These are phyloP conservation scores for Filobasidium wieringae DNA, from an alignment of 768 basidiomycete genomes.

Conservation along the genomic window DNA sequence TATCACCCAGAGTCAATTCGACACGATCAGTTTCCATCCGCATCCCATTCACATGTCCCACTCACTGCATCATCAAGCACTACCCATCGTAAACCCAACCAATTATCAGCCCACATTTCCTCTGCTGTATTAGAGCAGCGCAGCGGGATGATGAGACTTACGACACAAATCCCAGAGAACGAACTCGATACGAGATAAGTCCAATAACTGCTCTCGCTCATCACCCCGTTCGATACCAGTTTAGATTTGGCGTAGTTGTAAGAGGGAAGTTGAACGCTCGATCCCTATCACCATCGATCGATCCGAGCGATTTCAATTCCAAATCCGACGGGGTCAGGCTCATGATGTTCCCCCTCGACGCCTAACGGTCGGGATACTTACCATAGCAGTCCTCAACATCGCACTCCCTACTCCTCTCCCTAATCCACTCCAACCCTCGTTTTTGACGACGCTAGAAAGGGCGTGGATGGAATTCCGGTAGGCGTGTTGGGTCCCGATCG, in stretches of 20 bases:
- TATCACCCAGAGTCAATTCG: background rate
- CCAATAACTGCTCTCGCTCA: conserved; percentile 66
- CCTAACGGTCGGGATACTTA: conserved; percentile 4
- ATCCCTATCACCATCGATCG: conserved; percentile 31
- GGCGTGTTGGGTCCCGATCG: conserved; percentile 86
- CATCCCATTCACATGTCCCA: conserved; percentile 10
- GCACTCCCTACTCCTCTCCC: conserved; percentile 87
- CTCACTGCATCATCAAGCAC: conserved; percentile 85
- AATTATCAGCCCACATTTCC: background rate
- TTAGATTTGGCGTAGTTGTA: conserved; percentile 87
- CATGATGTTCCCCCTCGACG: no score
- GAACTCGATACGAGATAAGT: conserved; percentile 79
- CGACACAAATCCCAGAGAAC: conserved; percentile 83
- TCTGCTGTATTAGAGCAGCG: background rate
- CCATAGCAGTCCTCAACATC: conserved; percentile 86
- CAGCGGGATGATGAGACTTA: conserved; percentile 42
- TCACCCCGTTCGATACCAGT: conserved; percentile 55
- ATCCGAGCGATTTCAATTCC: no score
- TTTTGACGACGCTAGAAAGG: conserved; percentile 60
- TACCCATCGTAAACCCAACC: conserved; percentile 31
- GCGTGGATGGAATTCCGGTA: conserved; percentile 80
- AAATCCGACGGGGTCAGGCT: no score
- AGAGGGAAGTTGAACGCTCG: conserved; percentile 79
- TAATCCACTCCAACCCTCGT: conserved; percentile 68
- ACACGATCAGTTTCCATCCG: background rate